Evolutionary conservation across 2,329 filamentous ascomycete species (phyloP).

Genomic region (Cryphonectria naterciae): DNA sequence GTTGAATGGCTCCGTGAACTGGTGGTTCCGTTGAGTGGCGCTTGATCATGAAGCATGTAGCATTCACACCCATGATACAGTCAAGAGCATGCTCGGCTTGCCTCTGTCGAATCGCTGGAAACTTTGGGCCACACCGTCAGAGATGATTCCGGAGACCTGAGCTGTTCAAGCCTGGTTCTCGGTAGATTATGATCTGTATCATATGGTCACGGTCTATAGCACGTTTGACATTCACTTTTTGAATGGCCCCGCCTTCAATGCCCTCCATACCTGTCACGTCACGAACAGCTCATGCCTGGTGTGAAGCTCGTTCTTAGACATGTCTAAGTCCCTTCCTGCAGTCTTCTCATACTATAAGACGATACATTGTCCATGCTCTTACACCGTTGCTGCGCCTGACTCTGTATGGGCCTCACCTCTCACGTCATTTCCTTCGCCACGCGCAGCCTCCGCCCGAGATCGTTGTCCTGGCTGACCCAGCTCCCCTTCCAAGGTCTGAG

Average conservation of each 20-base stretch:
- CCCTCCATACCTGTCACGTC: not conserved
- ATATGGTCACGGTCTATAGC: not conserved
- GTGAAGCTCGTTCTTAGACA: not conserved
- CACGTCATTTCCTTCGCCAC: not conserved
- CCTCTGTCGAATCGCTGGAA: not conserved
- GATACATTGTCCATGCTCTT: not conserved
- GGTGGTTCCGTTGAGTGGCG: constrained; percentile 72
- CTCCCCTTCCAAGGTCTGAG: not conserved
- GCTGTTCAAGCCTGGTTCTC: not conserved
- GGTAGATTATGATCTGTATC: no score
- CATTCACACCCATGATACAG: no score
- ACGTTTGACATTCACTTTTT: not conserved
- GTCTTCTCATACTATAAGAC: not conserved
- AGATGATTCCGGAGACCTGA: not conserved
- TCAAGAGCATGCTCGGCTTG: not conserved
- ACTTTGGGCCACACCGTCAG: not conserved
- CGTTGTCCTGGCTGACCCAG: not conserved
- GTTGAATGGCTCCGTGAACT: constrained; percentile 62
- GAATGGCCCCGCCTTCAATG: not conserved
- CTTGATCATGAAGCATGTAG: not conserved
- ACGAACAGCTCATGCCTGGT: not conserved
- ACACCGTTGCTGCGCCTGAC: not conserved
- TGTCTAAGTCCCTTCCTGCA: not conserved
- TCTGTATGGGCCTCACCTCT: not conserved
- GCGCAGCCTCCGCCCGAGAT: not conserved